Evolutionary conservation across 2,329 filamentous ascomycete genomes (phyloP).

Genomic region (Fusarium brevicatenulatum): DNA sequence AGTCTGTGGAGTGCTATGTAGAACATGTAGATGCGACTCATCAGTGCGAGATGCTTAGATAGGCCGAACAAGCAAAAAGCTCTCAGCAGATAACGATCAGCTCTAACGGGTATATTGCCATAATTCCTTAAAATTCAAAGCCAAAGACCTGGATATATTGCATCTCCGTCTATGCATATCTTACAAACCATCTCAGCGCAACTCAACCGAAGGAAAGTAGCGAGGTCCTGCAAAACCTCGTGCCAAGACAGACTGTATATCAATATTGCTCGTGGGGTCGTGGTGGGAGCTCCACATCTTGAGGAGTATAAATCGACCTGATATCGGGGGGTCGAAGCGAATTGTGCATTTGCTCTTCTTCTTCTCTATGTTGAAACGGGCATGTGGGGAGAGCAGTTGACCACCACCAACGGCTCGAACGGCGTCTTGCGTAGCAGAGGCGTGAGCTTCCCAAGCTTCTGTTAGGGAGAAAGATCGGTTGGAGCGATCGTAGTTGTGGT

Average conservation of each 20-base stretch:
- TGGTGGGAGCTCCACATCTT: constrained; percentile 88
- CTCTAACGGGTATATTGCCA: constrained; percentile 14
- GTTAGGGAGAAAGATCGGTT: constrained; percentile 41
- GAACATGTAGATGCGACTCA: neutral
- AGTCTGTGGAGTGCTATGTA: neutral
- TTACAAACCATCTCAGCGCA: constrained; percentile 56
- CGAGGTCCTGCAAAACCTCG: constrained; percentile 87
- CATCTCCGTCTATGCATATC: neutral
- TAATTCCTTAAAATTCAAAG: neutral
- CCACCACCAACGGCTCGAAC: constrained; percentile 66
- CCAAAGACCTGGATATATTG: neutral
- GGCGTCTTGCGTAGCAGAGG: constrained; percentile 66
- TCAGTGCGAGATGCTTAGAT: neutral
- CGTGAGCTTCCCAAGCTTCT: constrained; percentile 58
- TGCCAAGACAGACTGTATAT: constrained; percentile 86
- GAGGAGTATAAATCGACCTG: constrained; percentile 83
- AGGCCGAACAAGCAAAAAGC: neutral
- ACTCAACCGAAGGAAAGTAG: constrained; percentile 78
- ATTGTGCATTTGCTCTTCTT: constrained; percentile 88
- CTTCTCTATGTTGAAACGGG: constrained; percentile 84
- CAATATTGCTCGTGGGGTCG: constrained; percentile 76
- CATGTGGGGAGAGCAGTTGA: constrained; percentile 75
- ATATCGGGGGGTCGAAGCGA: constrained; percentile 83
- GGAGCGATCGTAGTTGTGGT: constrained; percentile 27
- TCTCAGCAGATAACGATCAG: neutral